Evolutionary conservation across 2,329 filamentous ascomycete genomes (phyloP).

Genomic region (Talaromyces funiculosus): DNA sequence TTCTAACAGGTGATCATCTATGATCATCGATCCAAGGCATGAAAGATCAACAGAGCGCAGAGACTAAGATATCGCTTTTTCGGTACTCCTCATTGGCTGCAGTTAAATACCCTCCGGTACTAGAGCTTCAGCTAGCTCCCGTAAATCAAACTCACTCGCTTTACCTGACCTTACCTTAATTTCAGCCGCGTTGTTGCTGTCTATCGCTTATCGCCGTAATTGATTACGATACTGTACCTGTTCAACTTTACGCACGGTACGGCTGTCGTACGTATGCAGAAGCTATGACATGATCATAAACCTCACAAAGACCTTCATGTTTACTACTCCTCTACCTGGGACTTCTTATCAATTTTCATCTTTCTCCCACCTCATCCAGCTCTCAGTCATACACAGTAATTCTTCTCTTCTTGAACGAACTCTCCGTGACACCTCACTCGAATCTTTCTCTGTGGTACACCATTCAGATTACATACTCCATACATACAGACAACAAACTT

Average conservation of each 20-base stretch:
- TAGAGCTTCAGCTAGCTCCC: background rate
- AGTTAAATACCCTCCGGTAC: background rate
- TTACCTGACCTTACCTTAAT: background rate
- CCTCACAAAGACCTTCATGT: constrained; percentile 3
- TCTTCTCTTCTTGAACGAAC: too few relatives aligned
- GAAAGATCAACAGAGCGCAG: background rate
- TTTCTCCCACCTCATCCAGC: background rate
- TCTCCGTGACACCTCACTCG: background rate
- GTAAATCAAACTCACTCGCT: background rate
- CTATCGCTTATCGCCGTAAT: constrained; percentile 1
- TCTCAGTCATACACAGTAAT: background rate
- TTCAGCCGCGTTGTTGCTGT: background rate
- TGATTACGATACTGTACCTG: background rate
- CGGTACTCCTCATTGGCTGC: background rate
- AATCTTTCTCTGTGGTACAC: background rate
- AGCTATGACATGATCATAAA: constrained; percentile 12
- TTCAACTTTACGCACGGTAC: background rate
- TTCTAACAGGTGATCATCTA: too few relatives aligned
- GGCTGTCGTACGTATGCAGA: background rate
- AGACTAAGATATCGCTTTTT: background rate
- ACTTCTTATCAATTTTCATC: background rate
- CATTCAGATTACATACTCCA: background rate
- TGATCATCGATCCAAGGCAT: background rate
- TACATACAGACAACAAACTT: background rate
- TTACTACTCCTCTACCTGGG: background rate